These are phyloP conservation scores for Buddleja alternifolia DNA, from an alignment of 257 asterid genomes.

Conservation along the genomic window DNA sequence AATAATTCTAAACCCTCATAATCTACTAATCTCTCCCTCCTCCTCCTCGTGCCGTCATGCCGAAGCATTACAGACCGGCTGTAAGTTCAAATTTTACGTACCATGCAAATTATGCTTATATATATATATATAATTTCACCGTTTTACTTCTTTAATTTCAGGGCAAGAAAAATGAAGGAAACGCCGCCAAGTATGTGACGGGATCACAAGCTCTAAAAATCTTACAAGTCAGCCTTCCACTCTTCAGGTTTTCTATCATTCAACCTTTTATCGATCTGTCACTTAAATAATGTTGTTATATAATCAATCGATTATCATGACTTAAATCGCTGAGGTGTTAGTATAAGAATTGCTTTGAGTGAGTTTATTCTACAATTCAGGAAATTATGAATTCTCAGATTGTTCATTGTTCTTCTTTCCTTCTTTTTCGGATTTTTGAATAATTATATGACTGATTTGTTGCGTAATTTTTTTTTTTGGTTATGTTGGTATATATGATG, in stretches of 20 bases:
- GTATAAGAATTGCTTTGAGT: neutral
- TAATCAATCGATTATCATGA: neutral
- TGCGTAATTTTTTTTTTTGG: no score
- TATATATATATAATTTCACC: no score
- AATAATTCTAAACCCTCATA: no score
- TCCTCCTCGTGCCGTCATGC: conserved; percentile 36
- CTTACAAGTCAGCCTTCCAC: conserved; percentile 87
- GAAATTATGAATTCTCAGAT: no score
- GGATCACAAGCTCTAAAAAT: conserved; percentile 82
- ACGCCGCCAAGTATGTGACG: conserved; percentile 87
- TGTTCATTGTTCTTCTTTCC: no score
- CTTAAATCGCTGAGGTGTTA: neutral
- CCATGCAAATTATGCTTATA: no score
- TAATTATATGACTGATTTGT: no score
- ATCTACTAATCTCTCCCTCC: no score
- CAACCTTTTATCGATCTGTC: neutral
- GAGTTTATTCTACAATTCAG: neutral
- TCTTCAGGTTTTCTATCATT: conserved; percentile 63
- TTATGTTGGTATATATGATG: no score
- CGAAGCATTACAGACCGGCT: conserved; percentile 65
- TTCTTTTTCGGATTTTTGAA: no score
- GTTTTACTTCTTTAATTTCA: conserved; percentile 28
- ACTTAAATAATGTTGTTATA: no score
- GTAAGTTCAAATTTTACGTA: conserved; percentile 40
- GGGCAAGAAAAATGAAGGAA: conserved; percentile 99